Evolutionary conservation across 305 asterid genomes (phyloP).

Genomic region (Fraxinus sp.): DNA sequence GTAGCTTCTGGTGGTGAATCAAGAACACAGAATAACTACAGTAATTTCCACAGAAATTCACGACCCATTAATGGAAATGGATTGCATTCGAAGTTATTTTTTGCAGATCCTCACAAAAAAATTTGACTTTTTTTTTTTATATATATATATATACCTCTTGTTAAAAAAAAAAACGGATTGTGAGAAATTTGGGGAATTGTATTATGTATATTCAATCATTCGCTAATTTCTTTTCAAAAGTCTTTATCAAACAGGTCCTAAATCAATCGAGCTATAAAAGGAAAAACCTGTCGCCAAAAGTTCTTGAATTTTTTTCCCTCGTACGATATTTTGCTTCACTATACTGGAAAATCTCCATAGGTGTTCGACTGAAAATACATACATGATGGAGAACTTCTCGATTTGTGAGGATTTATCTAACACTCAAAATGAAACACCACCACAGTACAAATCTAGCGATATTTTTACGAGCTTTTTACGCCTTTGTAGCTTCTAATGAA

Average conservation of each 20-base stretch:
- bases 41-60: conserved; percentile 3
- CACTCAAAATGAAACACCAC: neutral
- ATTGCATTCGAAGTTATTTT: conserved; percentile 20
- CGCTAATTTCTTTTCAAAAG: too few species aligned
- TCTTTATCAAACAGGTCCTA: too few species aligned
- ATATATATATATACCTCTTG: too few species aligned
- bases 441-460: too few species aligned
- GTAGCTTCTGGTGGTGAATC: conserved; percentile 25
- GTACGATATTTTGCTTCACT: neutral
- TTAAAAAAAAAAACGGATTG: neutral
- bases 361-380: neutral
- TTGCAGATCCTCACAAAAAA: conserved; percentile 21
- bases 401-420: neutral
- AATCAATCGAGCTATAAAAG: too few species aligned
- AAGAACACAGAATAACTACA: neutral
- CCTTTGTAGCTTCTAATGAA: too few species aligned
- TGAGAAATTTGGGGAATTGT: too few species aligned
- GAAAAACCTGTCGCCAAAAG: too few species aligned
- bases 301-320: too few species aligned
- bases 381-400: neutral
- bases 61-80: conserved; percentile 22
- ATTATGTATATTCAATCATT: too few species aligned
- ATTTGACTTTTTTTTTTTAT: too few species aligned
- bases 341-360: neutral
- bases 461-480: too few species aligned